These are phyloP conservation scores for Purshia tridentata DNA, from an alignment of 306 rosid genomes.

Conservation along the genomic window DNA sequence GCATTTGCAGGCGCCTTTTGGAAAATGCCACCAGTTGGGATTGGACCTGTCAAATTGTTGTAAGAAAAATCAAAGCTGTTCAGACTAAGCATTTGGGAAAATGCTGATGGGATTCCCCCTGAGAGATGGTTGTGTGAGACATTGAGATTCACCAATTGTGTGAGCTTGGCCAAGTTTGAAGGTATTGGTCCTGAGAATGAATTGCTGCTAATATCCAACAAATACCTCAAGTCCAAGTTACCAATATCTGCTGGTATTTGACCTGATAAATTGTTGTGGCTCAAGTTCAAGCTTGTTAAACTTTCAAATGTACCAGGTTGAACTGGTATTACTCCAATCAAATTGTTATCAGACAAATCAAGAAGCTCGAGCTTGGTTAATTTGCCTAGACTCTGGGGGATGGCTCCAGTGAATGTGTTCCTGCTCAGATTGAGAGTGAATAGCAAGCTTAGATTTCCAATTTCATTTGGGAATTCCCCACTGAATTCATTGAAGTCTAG, in stretches of 20 bases:
- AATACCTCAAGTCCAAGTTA: slow-evolving; percentile 36
- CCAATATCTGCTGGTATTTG: slow-evolving; percentile 53
- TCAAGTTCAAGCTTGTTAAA: slow-evolving; percentile 45
- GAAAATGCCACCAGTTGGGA: slow-evolving; percentile 46
- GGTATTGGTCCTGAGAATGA: slow-evolving; percentile 52
- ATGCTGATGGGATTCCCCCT: slow-evolving; percentile 46
- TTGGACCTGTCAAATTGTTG: slow-evolving; percentile 51
- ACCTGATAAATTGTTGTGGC: slow-evolving; percentile 51
- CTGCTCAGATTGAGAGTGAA: slow-evolving; percentile 43
- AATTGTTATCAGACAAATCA: slow-evolving; percentile 52
- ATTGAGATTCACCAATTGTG: slow-evolving; percentile 47
- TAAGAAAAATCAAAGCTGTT: slow-evolving; percentile 54
- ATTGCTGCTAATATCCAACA: slow-evolving; percentile 67
- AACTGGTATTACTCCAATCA: slow-evolving; percentile 46
- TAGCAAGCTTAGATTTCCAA: slow-evolving; percentile 43
- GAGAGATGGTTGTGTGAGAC: slow-evolving; percentile 60
- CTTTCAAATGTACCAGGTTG: slow-evolving; percentile 24
- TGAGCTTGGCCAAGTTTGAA: slow-evolving; percentile 41
- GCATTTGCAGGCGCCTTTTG: slow-evolving; percentile 34
- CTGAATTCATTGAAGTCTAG: slow-evolving; percentile 43
- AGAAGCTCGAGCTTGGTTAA: slow-evolving; percentile 32
- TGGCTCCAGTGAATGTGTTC: slow-evolving; percentile 49
- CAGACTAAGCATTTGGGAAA: slow-evolving; percentile 40
- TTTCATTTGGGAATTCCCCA: slow-evolving; percentile 47
- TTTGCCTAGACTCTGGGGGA: slow-evolving; percentile 30